Evolutionary conservation across 352 stramenopile genomes (phyloP), one percentile per base, ranked within the genome.

Genomic region (Thalassiosira hispida): DNA sequence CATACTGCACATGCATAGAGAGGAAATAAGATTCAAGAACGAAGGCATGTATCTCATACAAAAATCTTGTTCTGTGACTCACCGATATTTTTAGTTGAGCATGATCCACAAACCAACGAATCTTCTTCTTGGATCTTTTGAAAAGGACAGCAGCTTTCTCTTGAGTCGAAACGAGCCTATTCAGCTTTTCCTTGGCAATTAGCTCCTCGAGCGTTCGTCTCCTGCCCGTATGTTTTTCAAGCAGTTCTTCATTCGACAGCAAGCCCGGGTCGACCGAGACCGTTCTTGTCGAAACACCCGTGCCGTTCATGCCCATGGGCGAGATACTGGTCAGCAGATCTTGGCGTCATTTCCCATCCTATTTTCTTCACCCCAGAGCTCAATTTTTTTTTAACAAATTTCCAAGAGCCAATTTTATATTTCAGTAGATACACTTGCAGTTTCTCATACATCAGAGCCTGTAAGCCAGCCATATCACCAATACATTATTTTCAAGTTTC

Each of bases 11-110:
- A 47, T 18, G 18, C 62, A 29, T 31, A 69, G 8, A 62, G 14
- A 63, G 35, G 35, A 27, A 49, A 18, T 25, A 33, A 22, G 7
- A 62, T 40, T 14, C 53, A 12, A 22, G 25, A 22, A n/a, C 23
- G 31, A 46, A 18, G 8, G 51, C 18, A 59, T 20, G 9, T 11
- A n/a, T 59, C 12, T 31, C 18, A 59, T n/a, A n/a, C n/a, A n/a
- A n/a, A n/a, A n/a, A n/a, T n/a, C n/a, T n/a, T n/a, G n/a, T n/a
- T 20, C 18, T 51, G 7, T 56, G 6, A 81, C 77, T 74, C 38
- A 74, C 77, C 31, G 79, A 86, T 74, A 86, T 86, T 63, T 77
- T 83, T 11, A 86, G 44, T 22, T 69, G 67, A 1, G 67, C 79
- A 64, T 79, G 59, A 59, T 86, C 73, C 29, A 86, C 27, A 64